Percentiles rank a stretch among this genome's conserved stretches.
These are phyloP conservation scores for Skeletonema menzelii DNA, from an alignment of 108 stramenopile species.

Conservation along the genomic window DNA sequence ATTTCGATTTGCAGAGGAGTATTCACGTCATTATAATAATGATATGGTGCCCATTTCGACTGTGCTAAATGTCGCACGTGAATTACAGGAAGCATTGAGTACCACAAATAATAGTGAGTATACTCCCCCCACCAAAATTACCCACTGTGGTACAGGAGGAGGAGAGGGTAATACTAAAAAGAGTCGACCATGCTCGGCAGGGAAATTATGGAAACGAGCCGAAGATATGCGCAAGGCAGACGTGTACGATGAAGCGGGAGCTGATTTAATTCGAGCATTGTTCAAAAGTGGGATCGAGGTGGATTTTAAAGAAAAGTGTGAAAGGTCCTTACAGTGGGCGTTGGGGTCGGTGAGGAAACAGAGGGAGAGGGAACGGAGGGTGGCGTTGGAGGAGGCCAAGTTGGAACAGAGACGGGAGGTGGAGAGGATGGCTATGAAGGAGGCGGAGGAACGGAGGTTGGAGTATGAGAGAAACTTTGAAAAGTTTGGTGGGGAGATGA, in stretches of 20 bases:
- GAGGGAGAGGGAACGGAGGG: constrained; percentile 44
- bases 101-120: constrained; percentile 9
- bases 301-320: constrained; percentile 51
- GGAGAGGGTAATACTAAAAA: constrained; percentile 20
- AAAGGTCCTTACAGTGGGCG: constrained; percentile 50
- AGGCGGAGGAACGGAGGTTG: constrained; percentile 47
- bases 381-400: constrained; percentile 57
- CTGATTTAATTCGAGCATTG: constrained; percentile 52
- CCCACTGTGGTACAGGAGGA: constrained; percentile 52
- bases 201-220: constrained; percentile 62
- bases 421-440: constrained; percentile 51
- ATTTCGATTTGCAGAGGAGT: constrained; percentile 55
- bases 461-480: constrained; percentile 52
- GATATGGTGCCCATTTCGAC: constrained; percentile 24
- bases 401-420: constrained; percentile 46
- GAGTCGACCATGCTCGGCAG: constrained; percentile 43
- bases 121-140: constrained; percentile 36
- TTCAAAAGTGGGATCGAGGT: constrained; percentile 55
- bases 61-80: constrained; percentile 34
- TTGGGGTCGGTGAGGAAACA: constrained; percentile 44
- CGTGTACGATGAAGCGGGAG: constrained; percentile 50
- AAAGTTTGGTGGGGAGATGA: constrained; percentile 39
- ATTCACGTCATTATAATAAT: constrained; percentile 24
- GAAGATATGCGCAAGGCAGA: constrained; percentile 54
- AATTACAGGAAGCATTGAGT: constrained; percentile 19